Conservation (phyloP, 371 early-diverging fungal species). For the Synchytrium microbalum region DNA sequence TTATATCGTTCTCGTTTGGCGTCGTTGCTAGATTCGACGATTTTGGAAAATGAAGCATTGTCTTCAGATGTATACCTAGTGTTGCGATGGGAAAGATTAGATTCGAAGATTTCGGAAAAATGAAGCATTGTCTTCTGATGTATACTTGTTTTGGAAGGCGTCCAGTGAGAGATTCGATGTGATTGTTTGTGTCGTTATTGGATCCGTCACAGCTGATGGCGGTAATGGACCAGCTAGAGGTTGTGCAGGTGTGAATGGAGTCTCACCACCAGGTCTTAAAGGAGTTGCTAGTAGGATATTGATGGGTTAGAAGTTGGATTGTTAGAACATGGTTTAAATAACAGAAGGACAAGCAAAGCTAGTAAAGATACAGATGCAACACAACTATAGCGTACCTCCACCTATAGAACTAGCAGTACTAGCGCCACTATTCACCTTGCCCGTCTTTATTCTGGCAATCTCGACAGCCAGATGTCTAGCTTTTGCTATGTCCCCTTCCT, state of each 20-base stretch:
- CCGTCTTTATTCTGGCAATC: conserved; percentile 18
- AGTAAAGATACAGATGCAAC: too few relatives aligned
- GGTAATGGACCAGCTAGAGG: conserved; percentile 7
- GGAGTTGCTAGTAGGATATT: conserved; percentile 2
- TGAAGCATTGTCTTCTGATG: conserved; percentile 79
- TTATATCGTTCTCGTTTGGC: conserved; percentile 49
- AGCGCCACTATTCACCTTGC: neutral
- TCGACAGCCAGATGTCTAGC: conserved; percentile 18
- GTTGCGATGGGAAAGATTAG: too few relatives aligned
- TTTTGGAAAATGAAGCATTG: conserved; percentile 66
- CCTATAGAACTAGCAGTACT: neutral
- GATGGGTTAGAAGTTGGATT: conserved; percentile 3
- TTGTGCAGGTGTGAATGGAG: conserved; percentile 3
- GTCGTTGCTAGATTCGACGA: conserved; percentile 56
- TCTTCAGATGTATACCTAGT: conserved; percentile 85
- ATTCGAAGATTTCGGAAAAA: conserved; percentile 60
- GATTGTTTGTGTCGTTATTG: neutral
- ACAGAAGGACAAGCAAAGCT: too few relatives aligned
- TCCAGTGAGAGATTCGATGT: conserved; percentile 39
- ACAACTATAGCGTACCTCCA: neutral
- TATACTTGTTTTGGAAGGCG: conserved; percentile 66
- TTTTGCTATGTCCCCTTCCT: conserved; percentile 17
- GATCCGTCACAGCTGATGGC: neutral
- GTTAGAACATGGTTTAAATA: too few relatives aligned
- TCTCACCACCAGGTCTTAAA: conserved; percentile 12